phyloP scores from a whole-genome alignment of 208 protist genomes.

The Leishmania lainsoni region DNA sequence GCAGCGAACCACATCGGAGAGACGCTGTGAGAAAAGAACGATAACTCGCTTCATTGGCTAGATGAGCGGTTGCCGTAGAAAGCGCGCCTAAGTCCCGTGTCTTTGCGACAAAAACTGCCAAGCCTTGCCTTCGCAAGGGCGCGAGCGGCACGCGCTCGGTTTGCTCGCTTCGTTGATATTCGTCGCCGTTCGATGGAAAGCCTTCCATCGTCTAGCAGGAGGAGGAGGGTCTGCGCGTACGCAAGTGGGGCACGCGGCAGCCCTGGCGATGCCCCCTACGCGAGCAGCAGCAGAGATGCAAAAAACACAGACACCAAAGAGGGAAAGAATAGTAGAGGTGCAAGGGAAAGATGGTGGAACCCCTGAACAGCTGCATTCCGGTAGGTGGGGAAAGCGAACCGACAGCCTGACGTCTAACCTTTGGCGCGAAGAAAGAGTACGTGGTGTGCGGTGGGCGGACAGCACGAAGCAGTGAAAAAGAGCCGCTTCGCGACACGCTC shows the following conservation, averaged over 20 bases:
- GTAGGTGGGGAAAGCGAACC: background rate
- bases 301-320: background rate
- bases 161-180: background rate
- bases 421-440: background rate
- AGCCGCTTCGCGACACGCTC: background rate
- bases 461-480: background rate
- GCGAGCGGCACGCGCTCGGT: background rate
- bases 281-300: background rate
- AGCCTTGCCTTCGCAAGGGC: background rate
- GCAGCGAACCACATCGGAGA: background rate
- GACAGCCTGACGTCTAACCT: background rate
- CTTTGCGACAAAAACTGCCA: background rate
- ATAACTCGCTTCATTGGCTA: background rate
- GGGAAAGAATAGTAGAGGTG: background rate
- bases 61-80: background rate
- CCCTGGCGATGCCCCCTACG: background rate
- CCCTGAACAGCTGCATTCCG: background rate
- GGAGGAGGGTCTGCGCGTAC: background rate
- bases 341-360: background rate
- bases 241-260: background rate
- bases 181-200: background rate
- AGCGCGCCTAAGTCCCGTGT: background rate
- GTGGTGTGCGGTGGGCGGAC: background rate
- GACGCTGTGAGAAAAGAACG: background rate
- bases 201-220: background rate